Conservation (phyloP, 108 stramenopile genomes). For the Skeletonema grethae region DNA sequence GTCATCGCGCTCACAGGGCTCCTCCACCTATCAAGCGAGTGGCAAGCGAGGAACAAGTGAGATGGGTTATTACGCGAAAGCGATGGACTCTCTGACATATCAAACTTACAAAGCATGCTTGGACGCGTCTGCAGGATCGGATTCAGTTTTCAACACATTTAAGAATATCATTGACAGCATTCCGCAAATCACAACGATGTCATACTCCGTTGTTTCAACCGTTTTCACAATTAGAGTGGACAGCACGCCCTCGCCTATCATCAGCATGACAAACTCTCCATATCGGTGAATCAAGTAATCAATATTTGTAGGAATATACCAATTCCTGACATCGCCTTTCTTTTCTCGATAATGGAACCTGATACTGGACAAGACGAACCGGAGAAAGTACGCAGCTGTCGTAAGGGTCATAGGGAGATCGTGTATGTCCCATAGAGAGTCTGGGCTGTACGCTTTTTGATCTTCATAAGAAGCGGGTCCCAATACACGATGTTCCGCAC, state of each 20-base stretch:
- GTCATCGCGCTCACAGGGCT: background rate
- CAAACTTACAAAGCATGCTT: constrained; percentile 7
- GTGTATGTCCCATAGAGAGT: constrained; percentile 10
- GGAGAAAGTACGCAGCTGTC: constrained; percentile 3
- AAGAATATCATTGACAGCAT: constrained; percentile 9
- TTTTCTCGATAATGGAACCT: background rate
- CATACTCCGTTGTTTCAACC: constrained; percentile 1
- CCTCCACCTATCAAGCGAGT: background rate
- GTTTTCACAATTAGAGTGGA: constrained; percentile 55
- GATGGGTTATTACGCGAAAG: no score
- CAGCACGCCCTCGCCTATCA: constrained; percentile 72
- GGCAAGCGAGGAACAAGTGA: background rate
- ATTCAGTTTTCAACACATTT: constrained; percentile 5
- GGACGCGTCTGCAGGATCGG: background rate
- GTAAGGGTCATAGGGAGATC: constrained; percentile 23
- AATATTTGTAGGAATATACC: constrained; percentile 4
- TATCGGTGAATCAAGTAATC: constrained; percentile 69
- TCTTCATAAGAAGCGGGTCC: background rate
- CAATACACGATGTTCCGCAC: background rate
- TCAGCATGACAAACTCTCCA: constrained; percentile 77
- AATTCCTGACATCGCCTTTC: constrained; percentile 2
- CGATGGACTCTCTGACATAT: background rate
- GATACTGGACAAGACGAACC: background rate
- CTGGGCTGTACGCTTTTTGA: background rate
- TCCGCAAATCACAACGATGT: background rate